Base-by-base conservation (phyloP, 257 asterid species). In the Asclepias syriaca region DNA sequence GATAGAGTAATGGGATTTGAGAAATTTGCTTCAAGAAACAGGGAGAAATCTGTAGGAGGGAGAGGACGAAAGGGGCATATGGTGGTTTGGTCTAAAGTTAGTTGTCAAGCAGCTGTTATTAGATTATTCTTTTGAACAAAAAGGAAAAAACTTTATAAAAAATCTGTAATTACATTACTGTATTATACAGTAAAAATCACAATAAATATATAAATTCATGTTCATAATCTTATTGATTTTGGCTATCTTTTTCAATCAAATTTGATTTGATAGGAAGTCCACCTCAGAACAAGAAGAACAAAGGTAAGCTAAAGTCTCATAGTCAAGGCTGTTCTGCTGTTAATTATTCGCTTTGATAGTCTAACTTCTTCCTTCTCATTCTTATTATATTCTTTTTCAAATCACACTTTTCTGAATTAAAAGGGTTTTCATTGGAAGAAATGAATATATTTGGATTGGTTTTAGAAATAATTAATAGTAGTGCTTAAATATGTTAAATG, bases 21-120 rank as follows among this genome's bases (percentile, higher is more conserved):
- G 74, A 70, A 19, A 78, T 75, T 75, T 75, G 81, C 78, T 81
- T 76, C 70, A 78, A 78, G 85, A 69, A 75, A 78, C 83, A 40
- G 83, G 76, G 72, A 72, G 39, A 45, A 16, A 19, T 32, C 54
- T 59, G 68, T 32, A 58, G 45, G 4, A 24, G 54, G 7, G 61
- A 10, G 61, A 56, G 32, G 16, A 11, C 46, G 74, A 45, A 37
- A 19, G 51, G 21, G 58, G 58, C 24, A 10, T 8, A 19, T 39
- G 10, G 19, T 66, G 65, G 72, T 68, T 77, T 46, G 79, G 68
- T 66, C 55, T 37, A 59, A 59, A 55, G 80, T 77, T 70, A 50
- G 77, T 75, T 81, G 70, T 68, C 81, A 69, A 69, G 75, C 58
- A 65, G 53, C 72, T 75, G 65, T 65, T 75, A 67, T 65, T 72